Conservation (phyloP, 1,284 basidiomycete genomes). For the Trichosporon sp. region DNA sequence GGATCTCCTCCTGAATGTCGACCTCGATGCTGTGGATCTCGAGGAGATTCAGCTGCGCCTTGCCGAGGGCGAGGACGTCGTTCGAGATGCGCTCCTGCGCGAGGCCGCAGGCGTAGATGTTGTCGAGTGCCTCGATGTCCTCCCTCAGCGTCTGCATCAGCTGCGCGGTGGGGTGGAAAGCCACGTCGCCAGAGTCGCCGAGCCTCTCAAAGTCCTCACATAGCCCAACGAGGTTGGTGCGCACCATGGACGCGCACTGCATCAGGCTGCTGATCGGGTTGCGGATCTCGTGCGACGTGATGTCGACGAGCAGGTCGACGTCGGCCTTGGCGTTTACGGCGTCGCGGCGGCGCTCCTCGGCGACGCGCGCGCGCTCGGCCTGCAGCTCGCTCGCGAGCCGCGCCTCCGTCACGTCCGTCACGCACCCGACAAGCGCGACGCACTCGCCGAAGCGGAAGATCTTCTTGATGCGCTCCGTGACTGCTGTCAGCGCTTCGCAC, state of each 20-base stretch:
- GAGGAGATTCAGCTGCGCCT: constrained; percentile 37
- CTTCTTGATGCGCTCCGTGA: constrained; percentile 37
- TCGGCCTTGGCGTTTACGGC: constrained; percentile 46
- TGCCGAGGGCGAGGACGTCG: constrained; percentile 44
- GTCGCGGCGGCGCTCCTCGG: constrained; percentile 40
- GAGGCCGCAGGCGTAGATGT: constrained; percentile 31
- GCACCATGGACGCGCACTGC: constrained; percentile 44
- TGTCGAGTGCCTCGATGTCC: constrained; percentile 22
- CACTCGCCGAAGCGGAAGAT: constrained; percentile 9
- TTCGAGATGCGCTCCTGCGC: constrained; percentile 48
- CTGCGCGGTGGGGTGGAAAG: constrained; percentile 15
- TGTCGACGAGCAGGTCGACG: constrained; percentile 48
- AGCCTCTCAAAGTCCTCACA: constrained; percentile 31
- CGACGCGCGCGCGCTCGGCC: constrained; percentile 37
- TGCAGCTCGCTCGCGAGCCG: constrained; percentile 42
- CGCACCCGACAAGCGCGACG: constrained; percentile 37
- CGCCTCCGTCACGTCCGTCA: constrained; percentile 45
- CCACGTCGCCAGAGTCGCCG: neutral
- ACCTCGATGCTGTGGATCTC: constrained; percentile 29
- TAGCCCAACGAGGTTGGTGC: constrained; percentile 36
- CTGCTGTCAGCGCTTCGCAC: constrained; percentile 26
- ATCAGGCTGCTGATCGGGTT: constrained; percentile 22
- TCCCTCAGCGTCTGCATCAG: constrained; percentile 15
- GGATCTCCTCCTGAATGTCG: constrained; percentile 28
- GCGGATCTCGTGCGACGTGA: constrained; percentile 46